Evolutionary conservation across 805 yeast species (phyloP).

Genomic region (Metschnikowia hibisci): DNA sequence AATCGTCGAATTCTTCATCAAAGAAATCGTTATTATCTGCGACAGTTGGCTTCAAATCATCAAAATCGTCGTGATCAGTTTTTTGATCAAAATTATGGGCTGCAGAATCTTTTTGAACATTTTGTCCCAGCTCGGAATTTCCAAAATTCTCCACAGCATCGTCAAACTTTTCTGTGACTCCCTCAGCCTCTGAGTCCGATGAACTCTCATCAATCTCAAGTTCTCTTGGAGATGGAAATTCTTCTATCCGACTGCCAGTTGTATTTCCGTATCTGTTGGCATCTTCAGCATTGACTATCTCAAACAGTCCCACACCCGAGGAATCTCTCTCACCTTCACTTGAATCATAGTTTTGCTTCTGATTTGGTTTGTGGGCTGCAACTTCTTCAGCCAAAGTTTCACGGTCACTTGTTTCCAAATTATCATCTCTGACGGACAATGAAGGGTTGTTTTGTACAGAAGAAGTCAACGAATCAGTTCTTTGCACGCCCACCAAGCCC

Average conservation of each 20-base stretch:
- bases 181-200: conserved; percentile 32
- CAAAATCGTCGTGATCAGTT: conserved; percentile 26
- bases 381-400: conserved; percentile 30
- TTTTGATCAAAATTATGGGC: conserved; percentile 6
- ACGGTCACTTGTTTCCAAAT: conserved; percentile 41
- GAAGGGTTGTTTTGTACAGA: conserved; percentile 93
- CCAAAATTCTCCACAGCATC: conserved; percentile 34
- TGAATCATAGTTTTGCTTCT: conserved; percentile 14
- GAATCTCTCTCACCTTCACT: conserved; percentile 39
- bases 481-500: conserved; percentile 43
- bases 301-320: conserved; percentile 51
- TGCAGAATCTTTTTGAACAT: no score
- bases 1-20: conserved; percentile 37
- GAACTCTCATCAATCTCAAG: conserved; percentile 51
- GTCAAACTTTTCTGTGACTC: conserved; percentile 25
- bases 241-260: conserved; percentile 30
- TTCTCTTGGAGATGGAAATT: conserved; percentile 62
- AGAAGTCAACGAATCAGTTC: conserved; percentile 82
- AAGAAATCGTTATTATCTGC: conserved; percentile 24
- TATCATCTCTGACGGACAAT: conserved; percentile 78
- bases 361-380: conserved; percentile 4
- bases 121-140: neutral
- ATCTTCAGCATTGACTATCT: conserved; percentile 51
- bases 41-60: conserved; percentile 35
- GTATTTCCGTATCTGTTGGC: conserved; percentile 16